Evolutionary conservation across 2,329 filamentous ascomycete species (phyloP), one percentile per base, ranked within the genome.

Genomic region (Byssothecium circinans): DNA sequence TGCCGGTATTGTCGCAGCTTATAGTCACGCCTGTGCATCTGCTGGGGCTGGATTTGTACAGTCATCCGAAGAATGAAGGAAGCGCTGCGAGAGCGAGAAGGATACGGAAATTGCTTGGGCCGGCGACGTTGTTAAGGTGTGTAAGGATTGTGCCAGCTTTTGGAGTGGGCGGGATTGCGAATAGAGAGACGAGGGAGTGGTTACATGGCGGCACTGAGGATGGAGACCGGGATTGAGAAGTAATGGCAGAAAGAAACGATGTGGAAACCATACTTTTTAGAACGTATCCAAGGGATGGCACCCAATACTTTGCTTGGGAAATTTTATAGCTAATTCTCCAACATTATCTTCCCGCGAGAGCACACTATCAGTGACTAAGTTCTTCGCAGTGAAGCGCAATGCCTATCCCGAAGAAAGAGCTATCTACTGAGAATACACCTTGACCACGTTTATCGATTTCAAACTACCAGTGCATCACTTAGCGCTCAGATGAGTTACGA

Each of bases 141-240:
- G 52, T 56, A 33, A 58, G 63, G 27, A 64, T 67, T 23, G 43
- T 66, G 30, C 63, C 64, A 18, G 63, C 62, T 4, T 65, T 67
- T 51, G 61, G 61, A 8, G 51, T 65, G 11, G 63, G 62, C 8
- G 52, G 56, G 2, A 52, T 65, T 27, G 52, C 55, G 12, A 66
- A 65, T 41, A 61, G 53, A 5, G 55, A 55, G 17, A 38, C 62
- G 48, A 48, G 61, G 17, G 38, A 47, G 2, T 60, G n/a, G 37
- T 60, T 64, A 29, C 52, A 60, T 49, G 29, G 29, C 12, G 47
- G 50, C 29, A 39, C 41, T 22, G 42, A 43, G 39, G 35, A 14
- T 32, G 29, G 12, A 12, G 29, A 32, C 8, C 25, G 7, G 12
- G n/a, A 12, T 4, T 33, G 12, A 23, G 8, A 18, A 27, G 17